phyloP scores from a whole-genome alignment of 129 eudicot species.

The Silybum marianum region DNA sequence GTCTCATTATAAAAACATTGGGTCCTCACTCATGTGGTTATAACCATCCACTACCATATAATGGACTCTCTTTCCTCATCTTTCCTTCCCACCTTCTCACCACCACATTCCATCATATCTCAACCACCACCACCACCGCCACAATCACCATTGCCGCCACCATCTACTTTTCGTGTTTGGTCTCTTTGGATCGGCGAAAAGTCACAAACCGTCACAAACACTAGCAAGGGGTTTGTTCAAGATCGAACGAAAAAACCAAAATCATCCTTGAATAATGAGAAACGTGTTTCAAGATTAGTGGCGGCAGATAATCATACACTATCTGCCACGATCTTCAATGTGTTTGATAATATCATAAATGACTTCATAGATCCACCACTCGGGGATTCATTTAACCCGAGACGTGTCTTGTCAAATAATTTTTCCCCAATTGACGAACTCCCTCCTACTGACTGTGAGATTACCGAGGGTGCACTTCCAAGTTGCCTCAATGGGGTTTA shows the following conservation, averaged over 20 bases:
- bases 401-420: background rate
- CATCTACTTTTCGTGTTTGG: background rate
- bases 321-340: background rate
- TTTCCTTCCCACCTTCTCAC: background rate
- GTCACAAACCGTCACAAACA: background rate
- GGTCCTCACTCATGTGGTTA: background rate
- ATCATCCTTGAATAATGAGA: background rate
- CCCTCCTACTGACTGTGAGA: slow-evolving; percentile 19
- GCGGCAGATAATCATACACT: background rate
- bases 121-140: background rate
- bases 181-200: background rate
- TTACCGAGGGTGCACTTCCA: slow-evolving; percentile 10
- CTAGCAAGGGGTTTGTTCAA: background rate
- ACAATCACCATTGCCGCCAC: background rate
- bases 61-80: background rate
- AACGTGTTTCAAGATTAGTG: background rate
- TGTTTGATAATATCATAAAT: background rate
- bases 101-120: background rate
- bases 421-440: slow-evolving; percentile 19
- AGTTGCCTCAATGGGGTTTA: slow-evolving; percentile 52
- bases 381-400: background rate
- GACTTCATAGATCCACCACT: background rate
- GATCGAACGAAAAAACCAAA: background rate
- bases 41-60: background rate
- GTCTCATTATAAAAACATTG: background rate